Base-by-base conservation (phyloP, 345 rosid species). In the Chamaenerion angustifolium region DNA sequence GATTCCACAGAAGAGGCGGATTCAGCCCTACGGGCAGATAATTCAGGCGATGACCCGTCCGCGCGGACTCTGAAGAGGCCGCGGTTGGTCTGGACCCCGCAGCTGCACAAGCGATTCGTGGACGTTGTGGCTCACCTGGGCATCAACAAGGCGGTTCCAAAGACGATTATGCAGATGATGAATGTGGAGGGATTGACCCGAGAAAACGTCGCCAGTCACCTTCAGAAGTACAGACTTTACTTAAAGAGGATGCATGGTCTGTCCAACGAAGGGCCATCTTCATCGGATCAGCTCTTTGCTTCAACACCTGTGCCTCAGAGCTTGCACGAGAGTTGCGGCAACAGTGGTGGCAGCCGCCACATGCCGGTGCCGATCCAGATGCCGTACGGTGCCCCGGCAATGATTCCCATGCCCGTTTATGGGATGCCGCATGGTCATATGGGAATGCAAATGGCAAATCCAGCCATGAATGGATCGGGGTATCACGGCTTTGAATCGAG, bases 91-190 rank as follows among this genome's bases (percentile, higher is more conserved):
- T 93, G 99, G 99, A 93, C 99, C 2, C 96, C 99, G 43, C 96
- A 88, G 62, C 72, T 93, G 48, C 99, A 93, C 65, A 88, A 88
- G 76, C 70, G 99, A 56, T 93, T 93, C 56, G 94, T 93, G 11
- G 99, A 93, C 23, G 96, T 93, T 45, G 96, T 93, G 37, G 74
- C 75, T 2, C 89, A 85, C 53, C 56, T 93, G 1, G 99, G 99
- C 61, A 75, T 93, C 0, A 81, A 82, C 41, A 93, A 82, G 82
- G 99, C 95, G 0, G 99, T 93, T 0, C 99, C 99, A 13, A 93
- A 93, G 76, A 88, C 96, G 43, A 88, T 93, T 58, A 93, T 93
- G 99, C 99, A 88, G 75, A 47, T 88, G 64, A 93, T 93, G 99
- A 93, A 93, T 57, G 99, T 93, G 0, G 95, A 88, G 53, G 99